phyloP scores from a whole-genome alignment of 768 basidiomycete genomes.

The Suillus spraguei region DNA sequence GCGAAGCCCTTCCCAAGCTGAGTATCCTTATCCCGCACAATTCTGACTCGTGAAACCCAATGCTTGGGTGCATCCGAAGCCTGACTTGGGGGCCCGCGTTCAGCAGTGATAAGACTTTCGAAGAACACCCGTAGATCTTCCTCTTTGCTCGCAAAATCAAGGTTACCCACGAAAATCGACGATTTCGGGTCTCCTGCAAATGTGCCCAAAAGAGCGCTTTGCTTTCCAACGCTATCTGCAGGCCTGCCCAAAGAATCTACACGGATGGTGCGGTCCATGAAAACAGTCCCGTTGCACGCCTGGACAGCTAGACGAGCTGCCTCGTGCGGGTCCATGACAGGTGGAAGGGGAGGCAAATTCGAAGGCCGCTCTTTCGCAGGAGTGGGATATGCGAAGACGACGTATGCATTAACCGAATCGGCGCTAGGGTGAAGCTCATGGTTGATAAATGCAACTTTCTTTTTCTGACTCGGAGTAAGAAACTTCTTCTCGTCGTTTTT shows the following conservation, averaged over 20 bases:
- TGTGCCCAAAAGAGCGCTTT: constrained; percentile 26
- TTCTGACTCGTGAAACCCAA: constrained; percentile 86
- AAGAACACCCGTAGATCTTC: constrained; percentile 89
- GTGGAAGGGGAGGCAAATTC: constrained; percentile 53
- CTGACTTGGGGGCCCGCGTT: constrained; percentile 60
- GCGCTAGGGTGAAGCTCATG: constrained; percentile 84
- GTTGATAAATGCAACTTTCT: constrained; percentile 93
- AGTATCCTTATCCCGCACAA: constrained; percentile 87
- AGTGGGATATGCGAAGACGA: constrained; percentile 81
- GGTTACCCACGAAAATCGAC: constrained; percentile 88
- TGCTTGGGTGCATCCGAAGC: constrained; percentile 40
- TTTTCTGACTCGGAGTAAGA: constrained; percentile 84
- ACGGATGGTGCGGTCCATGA: constrained; percentile 78
- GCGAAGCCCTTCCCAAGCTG: constrained; percentile 96
- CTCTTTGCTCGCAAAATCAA: constrained; percentile 91
- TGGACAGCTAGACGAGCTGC: constrained; percentile 63
- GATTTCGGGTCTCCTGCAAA: constrained; percentile 67
- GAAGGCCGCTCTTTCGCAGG: constrained; percentile 42
- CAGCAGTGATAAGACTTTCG: constrained; percentile 71
- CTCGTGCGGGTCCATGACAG: constrained; percentile 65
- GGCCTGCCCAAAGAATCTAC: constrained; percentile 65
- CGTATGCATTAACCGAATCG: constrained; percentile 81
- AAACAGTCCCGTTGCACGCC: constrained; percentile 66
- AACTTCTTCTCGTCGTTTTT: constrained; percentile 60
- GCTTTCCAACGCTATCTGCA: constrained; percentile 20